Base-by-base conservation (phyloP, 768 basidiomycete species). In the Candolleomyces efflorescens region DNA sequence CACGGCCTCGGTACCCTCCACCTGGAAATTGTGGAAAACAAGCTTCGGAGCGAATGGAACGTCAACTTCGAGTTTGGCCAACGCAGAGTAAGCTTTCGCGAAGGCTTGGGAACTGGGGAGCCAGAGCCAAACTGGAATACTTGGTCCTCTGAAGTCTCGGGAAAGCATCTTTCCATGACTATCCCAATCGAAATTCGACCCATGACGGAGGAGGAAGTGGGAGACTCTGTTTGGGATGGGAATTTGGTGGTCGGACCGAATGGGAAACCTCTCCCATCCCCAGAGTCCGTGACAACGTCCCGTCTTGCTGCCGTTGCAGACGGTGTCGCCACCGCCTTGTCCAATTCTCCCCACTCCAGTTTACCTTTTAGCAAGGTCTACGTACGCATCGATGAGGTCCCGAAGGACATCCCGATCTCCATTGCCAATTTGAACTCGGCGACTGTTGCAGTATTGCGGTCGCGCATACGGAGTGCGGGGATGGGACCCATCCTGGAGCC, bases 1-100 rank as follows among this genome's bases (percentile, higher is more conserved):
- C 90, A 94, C 62, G 92, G 92, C 2, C 82, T 94, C 43, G 92
- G 92, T 13, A 83, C 89, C 27, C 78, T 94, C 12, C 92, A 94
- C 66, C 80, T 94, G n/a, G 92, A 94, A 69, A 93, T 94, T 55
- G 79, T 93, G 10, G 90, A 91, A 70, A 82, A 85, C n/a, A 81
- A 93, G 44, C 74, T 94, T 24, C 79, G 76, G 54, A 85, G 90
- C 56, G 92, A 94, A 70, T 94, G 89, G 87, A 79, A 82, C 32
- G 89, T 75, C 32, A 78, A 81, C 46, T 92, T 90, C 65, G 86
- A 92, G 65, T 81, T 93, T 62, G 91, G 92, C 5, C 75, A 72
- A 56, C 83, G 91, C 54, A 82, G 86, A 13, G 92, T 94, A 54
- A 88, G 87, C 71, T 94, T 89, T 72, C 83, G 92, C 17, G 92